Evolutionary conservation across 1,284 basidiomycete species (phyloP).

Genomic region (Boletus albobrunnescens): DNA sequence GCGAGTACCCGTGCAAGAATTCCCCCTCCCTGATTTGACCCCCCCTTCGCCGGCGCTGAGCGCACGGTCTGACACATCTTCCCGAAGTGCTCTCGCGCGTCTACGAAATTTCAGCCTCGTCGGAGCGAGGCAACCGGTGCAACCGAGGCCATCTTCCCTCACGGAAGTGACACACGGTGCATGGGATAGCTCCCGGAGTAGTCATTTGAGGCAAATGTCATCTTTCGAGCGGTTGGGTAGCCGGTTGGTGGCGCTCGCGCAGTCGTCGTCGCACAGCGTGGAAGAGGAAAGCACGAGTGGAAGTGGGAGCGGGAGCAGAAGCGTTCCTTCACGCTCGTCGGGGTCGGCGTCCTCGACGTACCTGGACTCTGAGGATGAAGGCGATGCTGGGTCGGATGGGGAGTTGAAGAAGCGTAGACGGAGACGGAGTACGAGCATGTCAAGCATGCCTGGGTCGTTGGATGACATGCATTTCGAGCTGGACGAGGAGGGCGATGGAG

Average conservation of each 20-base stretch:
- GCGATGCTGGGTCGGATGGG: conserved; percentile 38
- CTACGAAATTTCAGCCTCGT: conserved; percentile 79
- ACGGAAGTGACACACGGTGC: conserved; percentile 24
- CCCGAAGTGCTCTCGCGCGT: conserved; percentile 67
- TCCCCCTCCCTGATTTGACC: conserved; percentile 82
- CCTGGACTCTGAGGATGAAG: conserved; percentile 56
- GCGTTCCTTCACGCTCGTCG: conserved; percentile 48
- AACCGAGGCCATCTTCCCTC: conserved; percentile 32
- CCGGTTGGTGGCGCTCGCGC: conserved; percentile 47
- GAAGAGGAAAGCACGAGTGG: conserved; percentile 33
- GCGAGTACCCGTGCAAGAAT: conserved; percentile 77
- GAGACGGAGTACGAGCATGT: conserved; percentile 55
- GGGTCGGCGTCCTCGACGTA: conserved; percentile 46
- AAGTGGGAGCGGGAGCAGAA: conserved; percentile 31
- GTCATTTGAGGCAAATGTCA: conserved; percentile 61
- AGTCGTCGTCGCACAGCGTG: conserved; percentile 34
- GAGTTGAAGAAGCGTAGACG: conserved; percentile 38
- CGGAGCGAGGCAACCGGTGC: conserved; percentile 44
- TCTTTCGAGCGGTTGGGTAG: conserved; percentile 65
- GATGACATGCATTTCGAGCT: conserved; percentile 54
- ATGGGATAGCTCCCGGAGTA: conserved; percentile 25
- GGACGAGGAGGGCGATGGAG: conserved; percentile 40
- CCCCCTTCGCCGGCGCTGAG: conserved; percentile 91
- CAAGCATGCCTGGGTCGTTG: conserved; percentile 81
- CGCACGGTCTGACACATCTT: conserved; percentile 83